A percentile compares a stretch with the other conserved stretches of the same genome.
phyloP scores from a whole-genome alignment of 768 basidiomycete species.

The Cyathus striatus region DNA sequence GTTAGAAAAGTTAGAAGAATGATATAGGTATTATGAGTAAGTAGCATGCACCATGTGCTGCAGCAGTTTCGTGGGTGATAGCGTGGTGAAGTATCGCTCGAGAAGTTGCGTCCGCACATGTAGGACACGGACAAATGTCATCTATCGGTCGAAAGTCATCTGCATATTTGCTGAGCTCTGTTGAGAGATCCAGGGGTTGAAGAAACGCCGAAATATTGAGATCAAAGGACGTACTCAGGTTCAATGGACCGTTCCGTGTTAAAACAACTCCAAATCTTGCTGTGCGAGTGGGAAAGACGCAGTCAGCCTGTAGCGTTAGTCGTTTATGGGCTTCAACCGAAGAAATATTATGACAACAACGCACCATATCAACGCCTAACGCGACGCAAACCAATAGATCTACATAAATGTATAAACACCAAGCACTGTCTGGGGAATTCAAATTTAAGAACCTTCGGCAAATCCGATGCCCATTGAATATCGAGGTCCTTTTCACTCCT shows the following conservation, averaged over 20 bases:
- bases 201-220: background rate
- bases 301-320: constrained; percentile 63
- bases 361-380: constrained; percentile 88
- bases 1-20: background rate
- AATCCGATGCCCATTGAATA: constrained; percentile 94
- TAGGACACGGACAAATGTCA: constrained; percentile 78
- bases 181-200: background rate
- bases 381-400: constrained; percentile 89
- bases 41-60: constrained; percentile 63
- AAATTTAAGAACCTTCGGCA: constrained; percentile 64
- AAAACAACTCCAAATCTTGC: constrained; percentile 89
- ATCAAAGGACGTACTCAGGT: constrained; percentile 53
- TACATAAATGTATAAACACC: constrained; percentile 16
- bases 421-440: background rate
- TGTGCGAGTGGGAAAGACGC: constrained; percentile 90
- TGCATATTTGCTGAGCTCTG: constrained; percentile 67
- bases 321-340: no score
- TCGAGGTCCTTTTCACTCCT: constrained; percentile 82
- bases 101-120: constrained; percentile 62
- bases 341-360: constrained; percentile 6
- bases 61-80: constrained; percentile 74
- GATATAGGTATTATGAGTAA: constrained; percentile 1
- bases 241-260: constrained; percentile 76
- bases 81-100: constrained; percentile 75
- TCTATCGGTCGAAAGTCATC: constrained; percentile 73